A percentile compares a stretch with the other conserved stretches of the same genome.
Conservation (phyloP, 2,329 filamentous ascomycete genomes). For the Aspergillus sclerotialis region DNA sequence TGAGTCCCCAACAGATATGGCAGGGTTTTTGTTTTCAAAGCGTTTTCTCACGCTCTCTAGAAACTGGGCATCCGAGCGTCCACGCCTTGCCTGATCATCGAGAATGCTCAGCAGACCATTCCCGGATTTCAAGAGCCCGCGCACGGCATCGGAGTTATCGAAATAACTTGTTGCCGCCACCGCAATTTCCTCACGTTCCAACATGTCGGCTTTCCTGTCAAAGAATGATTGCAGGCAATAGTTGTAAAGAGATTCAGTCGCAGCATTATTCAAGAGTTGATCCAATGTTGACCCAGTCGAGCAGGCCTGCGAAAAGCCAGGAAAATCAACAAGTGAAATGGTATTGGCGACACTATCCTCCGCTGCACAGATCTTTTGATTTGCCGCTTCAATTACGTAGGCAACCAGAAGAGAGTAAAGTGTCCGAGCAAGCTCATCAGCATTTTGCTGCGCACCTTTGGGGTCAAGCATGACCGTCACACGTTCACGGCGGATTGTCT, state of each 20-base stretch:
- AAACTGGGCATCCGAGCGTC: slow-evolving; percentile 81
- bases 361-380: slow-evolving; percentile 76
- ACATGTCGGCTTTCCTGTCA: slow-evolving; percentile 82
- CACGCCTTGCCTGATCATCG: slow-evolving; percentile 88
- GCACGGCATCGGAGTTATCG: slow-evolving; percentile 92
- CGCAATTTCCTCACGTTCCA: slow-evolving; percentile 88
- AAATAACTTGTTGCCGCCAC: slow-evolving; percentile 94
- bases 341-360: slow-evolving; percentile 91
- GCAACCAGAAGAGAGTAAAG: slow-evolving; percentile 91
- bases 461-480: slow-evolving; percentile 99
- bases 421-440: slow-evolving; percentile 87
- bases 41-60: slow-evolving; percentile 85
- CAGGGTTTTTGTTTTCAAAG: slow-evolving; percentile 89
- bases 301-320: slow-evolving; percentile 79
- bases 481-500: slow-evolving; percentile 89
- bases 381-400: slow-evolving; percentile 87
- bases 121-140: slow-evolving; percentile 80
- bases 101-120: slow-evolving; percentile 91
- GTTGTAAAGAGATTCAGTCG: slow-evolving; percentile 86
- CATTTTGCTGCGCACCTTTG: slow-evolving; percentile 79
- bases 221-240: slow-evolving; percentile 94
- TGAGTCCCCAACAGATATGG: slow-evolving; percentile 70
- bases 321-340: slow-evolving; percentile 91
- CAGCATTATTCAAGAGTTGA: slow-evolving; percentile 90
- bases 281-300: slow-evolving; percentile 81